Conservation (phyloP, 2,329 filamentous ascomycete species). For the Tolypocladium inflatum region DNA sequence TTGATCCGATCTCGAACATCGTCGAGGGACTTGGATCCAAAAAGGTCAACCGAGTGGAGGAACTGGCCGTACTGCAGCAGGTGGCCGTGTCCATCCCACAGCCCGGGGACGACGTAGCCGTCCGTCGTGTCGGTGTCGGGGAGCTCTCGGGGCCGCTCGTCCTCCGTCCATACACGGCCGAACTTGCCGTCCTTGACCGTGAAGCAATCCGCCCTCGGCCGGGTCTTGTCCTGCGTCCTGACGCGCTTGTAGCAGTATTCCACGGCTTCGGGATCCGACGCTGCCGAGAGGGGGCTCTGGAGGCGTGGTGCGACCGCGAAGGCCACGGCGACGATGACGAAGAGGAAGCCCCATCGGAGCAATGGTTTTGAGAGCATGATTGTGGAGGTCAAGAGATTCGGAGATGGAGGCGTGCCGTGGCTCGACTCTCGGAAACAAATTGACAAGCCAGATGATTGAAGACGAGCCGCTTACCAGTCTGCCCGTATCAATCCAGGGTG, state of each 20-base stretch:
- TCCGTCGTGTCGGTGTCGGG: conserved; percentile 9
- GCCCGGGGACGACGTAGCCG: conserved; percentile 53
- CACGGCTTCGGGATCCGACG: conserved; percentile 1
- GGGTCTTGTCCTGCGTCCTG: conserved; percentile 23
- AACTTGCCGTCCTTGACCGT: conserved; percentile 43
- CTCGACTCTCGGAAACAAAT: neutral
- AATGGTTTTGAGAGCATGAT: conserved; percentile 4
- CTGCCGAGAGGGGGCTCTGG: neutral
- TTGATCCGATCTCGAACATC: conserved; percentile 44
- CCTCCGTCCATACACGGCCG: conserved; percentile 32
- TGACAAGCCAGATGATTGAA: neutral
- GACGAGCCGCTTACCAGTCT: neutral
- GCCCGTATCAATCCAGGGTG: neutral
- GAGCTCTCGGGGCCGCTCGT: conserved; percentile 11
- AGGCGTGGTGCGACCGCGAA: conserved; percentile 20
- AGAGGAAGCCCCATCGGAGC: conserved; percentile 19
- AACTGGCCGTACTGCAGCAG: conserved; percentile 58
- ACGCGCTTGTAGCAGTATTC: conserved; percentile 31
- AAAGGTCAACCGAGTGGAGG: conserved; percentile 55
- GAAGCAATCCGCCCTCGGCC: conserved; percentile 43
- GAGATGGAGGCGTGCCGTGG: neutral
- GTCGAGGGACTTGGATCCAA: conserved; percentile 44
- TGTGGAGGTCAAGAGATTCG: neutral
- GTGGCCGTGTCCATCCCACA: conserved; percentile 66
- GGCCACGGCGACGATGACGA: conserved; percentile 19